Evolutionary conservation across 169 alveolate genomes (phyloP).

Genomic region (Plasmodium coatneyi): DNA sequence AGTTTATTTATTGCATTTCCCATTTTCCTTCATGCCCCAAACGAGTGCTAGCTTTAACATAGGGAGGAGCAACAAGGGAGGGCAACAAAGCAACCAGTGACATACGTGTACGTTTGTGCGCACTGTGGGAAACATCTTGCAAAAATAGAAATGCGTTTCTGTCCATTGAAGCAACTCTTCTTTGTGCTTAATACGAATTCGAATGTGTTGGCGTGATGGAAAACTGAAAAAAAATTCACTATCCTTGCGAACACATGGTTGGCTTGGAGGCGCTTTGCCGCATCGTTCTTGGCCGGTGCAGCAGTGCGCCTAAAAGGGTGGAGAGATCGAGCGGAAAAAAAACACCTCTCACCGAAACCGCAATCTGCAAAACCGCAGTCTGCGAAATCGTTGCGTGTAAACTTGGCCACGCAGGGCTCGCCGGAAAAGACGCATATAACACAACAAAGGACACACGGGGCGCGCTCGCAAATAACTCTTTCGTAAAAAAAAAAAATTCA

Average conservation of each 20-base stretch:
- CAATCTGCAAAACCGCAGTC: background rate
- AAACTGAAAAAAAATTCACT: background rate
- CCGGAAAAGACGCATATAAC: background rate
- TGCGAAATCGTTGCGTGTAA: background rate
- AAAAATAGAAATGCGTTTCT: background rate
- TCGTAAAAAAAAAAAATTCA: background rate
- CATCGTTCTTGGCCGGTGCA: background rate
- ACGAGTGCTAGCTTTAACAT: background rate
- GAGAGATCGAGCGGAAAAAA: background rate
- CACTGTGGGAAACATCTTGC: background rate
- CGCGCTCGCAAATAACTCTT: background rate
- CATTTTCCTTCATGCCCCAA: constrained; percentile 34
- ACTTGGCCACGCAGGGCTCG: background rate
- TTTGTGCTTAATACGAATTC: background rate
- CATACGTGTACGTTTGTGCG: background rate
- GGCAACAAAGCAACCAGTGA: background rate
- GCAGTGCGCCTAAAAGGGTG: background rate
- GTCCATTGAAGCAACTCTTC: background rate
- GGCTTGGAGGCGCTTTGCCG: background rate
- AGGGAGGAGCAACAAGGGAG: background rate
- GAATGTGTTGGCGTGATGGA: background rate
- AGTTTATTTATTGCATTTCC: constrained; percentile 46
- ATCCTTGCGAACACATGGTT: background rate
- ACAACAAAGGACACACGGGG: background rate
- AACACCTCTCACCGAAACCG: background rate